Evolutionary conservation across 352 stramenopile genomes (phyloP).

Genomic region (Phytophthora pinifolia): DNA sequence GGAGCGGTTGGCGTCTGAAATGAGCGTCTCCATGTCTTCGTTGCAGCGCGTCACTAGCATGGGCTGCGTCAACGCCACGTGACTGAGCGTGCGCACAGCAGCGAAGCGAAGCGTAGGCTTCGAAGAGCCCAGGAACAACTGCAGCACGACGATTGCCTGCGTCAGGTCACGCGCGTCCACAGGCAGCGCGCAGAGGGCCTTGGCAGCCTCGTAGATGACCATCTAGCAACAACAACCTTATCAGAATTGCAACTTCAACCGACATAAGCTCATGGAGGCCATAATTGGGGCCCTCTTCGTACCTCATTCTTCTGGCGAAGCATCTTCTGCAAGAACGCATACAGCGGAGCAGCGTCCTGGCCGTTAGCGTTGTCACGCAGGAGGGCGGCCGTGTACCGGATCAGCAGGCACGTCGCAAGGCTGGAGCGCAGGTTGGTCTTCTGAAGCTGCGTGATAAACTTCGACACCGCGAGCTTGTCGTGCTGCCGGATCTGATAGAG

Average conservation of each 20-base stretch:
- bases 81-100: constrained; percentile 95
- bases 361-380: constrained; percentile 87
- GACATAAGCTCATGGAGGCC: not conserved
- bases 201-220: constrained; percentile 99
- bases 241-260: constrained; percentile 2
- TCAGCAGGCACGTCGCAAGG: constrained; percentile 96
- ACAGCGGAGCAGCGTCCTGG: constrained; percentile 76
- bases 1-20: constrained; percentile 96
- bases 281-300: not conserved
- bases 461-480: constrained; percentile 98
- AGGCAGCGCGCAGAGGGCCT: constrained; percentile 95
- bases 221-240: constrained; percentile 72
- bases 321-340: constrained; percentile 95
- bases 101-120: constrained; percentile 97
- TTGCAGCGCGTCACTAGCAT: constrained; percentile 98
- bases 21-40: constrained; percentile 98
- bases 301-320: constrained; percentile 95
- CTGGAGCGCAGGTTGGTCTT: constrained; percentile 94
- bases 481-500: constrained; percentile 99
- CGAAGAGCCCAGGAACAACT: constrained; percentile 93
- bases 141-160: constrained; percentile 97
- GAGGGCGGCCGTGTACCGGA: constrained; percentile 95
- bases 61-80: constrained; percentile 91
- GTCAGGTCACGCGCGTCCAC: constrained; percentile 96
- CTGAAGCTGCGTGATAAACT: constrained; percentile 91